phyloP scores from a whole-genome alignment of 768 basidiomycete species.

The Agrocybe pediades region DNA sequence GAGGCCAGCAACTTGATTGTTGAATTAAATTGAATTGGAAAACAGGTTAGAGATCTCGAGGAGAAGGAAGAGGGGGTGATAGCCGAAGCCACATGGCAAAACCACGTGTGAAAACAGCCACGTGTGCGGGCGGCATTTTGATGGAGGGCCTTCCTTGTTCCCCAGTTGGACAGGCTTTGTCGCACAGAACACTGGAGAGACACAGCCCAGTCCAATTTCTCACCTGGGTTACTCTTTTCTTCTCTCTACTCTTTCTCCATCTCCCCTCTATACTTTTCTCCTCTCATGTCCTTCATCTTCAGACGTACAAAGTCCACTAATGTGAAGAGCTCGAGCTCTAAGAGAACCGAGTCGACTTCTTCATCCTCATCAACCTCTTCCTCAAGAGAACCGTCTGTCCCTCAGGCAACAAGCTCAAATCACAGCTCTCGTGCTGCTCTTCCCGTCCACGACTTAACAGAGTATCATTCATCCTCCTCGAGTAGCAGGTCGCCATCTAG shows the following conservation, averaged over 20 bases:
- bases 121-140: slow-evolving; percentile 26
- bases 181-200: slow-evolving; percentile 14
- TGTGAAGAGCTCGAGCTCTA: slow-evolving; percentile 8
- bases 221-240: slow-evolving; percentile 6
- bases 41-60: neutral
- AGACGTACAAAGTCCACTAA: slow-evolving; percentile 21
- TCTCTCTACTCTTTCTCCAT: slow-evolving; percentile 11
- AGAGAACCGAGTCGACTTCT: slow-evolving; percentile 9
- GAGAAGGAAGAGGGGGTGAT: slow-evolving; percentile 15
- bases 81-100: slow-evolving; percentile 29
- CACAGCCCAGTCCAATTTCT: slow-evolving; percentile 7
- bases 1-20: too few species aligned
- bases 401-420: slow-evolving; percentile 19
- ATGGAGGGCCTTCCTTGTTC: slow-evolving; percentile 29
- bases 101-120: slow-evolving; percentile 27
- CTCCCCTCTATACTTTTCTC: slow-evolving; percentile 9
- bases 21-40: too few species aligned
- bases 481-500: neutral
- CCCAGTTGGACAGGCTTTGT: slow-evolving; percentile 20
- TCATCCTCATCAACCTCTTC: slow-evolving; percentile 15
- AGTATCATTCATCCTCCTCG: slow-evolving; percentile 7
- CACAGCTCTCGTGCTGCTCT: slow-evolving; percentile 7
- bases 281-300: slow-evolving; percentile 17
- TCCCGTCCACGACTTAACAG: slow-evolving; percentile 1
- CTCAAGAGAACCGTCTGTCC: slow-evolving; percentile 15